Evolutionary conservation across 441 rosid species (phyloP).

Genomic region (Gossypium aridum): DNA sequence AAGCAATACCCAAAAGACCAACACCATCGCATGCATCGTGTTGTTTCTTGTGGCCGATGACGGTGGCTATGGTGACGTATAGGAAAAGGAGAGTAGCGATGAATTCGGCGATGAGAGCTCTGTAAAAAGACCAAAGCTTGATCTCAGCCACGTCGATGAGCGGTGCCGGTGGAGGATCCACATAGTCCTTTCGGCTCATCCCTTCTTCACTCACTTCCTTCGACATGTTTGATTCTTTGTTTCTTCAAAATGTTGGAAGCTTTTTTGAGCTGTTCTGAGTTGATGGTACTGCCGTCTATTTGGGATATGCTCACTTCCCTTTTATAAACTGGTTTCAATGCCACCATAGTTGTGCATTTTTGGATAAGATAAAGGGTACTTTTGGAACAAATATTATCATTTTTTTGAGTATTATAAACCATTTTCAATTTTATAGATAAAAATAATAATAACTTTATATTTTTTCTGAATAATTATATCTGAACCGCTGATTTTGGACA

Average conservation of each 20-base stretch:
- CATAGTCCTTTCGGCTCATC: slow-evolving; percentile 53
- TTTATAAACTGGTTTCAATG: neutral
- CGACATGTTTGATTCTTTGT: neutral
- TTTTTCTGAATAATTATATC: too few species aligned
- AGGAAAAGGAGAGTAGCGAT: slow-evolving; percentile 78
- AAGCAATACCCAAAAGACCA: slow-evolving; percentile 79
- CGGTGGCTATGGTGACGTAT: slow-evolving; percentile 61
- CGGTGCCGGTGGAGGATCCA: slow-evolving; percentile 81
- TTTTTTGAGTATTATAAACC: neutral
- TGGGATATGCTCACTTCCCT: neutral
- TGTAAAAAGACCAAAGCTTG: slow-evolving; percentile 73
- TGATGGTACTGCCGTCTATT: neutral
- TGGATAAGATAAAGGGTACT: slow-evolving; percentile 25
- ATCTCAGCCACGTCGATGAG: slow-evolving; percentile 47
- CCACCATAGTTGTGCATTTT: neutral
- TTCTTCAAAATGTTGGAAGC: neutral
- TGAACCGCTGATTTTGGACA: too few species aligned
- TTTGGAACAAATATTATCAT: slow-evolving; percentile 11
- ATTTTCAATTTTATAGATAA: too few species aligned
- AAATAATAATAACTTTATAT: too few species aligned
- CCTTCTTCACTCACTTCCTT: slow-evolving; percentile 36
- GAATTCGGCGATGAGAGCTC: slow-evolving; percentile 82
- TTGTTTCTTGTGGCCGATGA: slow-evolving; percentile 60
- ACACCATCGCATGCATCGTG: slow-evolving; percentile 55
- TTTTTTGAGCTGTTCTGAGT: too few species aligned